Percentiles rank a stretch among this genome's conserved stretches.
These are phyloP conservation scores for Sequoiadendron giganteum DNA, from an alignment of 75 land plant species.

Conservation along the genomic window DNA sequence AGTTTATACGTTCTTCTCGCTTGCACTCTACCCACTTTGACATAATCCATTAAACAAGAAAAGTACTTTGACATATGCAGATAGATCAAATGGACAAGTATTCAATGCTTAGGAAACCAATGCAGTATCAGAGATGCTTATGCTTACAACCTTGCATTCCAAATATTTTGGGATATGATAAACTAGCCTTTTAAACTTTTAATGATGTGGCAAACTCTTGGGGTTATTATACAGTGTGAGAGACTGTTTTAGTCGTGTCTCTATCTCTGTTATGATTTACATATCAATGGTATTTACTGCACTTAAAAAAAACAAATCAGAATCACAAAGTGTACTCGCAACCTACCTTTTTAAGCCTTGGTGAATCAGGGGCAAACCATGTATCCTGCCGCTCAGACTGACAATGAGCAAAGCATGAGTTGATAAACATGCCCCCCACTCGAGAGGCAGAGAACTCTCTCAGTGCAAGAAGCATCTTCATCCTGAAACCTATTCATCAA, in stretches of 20 bases:
- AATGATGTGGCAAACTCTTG: not conserved
- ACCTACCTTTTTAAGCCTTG: conserved; percentile 32
- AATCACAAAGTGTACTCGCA: not conserved
- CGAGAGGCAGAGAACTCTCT: conserved; percentile 25
- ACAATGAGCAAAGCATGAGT: conserved; percentile 90
- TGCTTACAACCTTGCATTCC: not conserved
- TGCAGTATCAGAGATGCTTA: not conserved
- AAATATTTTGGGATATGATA: not conserved
- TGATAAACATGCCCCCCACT: conserved; percentile 70
- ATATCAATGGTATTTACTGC: not conserved
- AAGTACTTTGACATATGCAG: not conserved
- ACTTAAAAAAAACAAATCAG: not conserved
- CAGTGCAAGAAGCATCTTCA: conserved; percentile 59
- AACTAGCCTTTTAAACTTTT: not conserved
- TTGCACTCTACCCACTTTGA: not conserved
- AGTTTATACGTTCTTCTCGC: not conserved
- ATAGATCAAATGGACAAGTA: not conserved
- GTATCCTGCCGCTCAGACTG: conserved; percentile 71
- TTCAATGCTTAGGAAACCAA: not conserved
- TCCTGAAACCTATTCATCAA: conserved; percentile 55
- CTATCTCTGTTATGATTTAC: not conserved
- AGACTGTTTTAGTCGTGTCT: not conserved
- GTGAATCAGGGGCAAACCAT: conserved; percentile 73
- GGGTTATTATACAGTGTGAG: not conserved
- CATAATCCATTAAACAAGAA: not conserved